Evolutionary conservation across 352 stramenopile species (phyloP), one percentile per base, ranked within the genome.

Genomic region (Plasmopara halstedii): DNA sequence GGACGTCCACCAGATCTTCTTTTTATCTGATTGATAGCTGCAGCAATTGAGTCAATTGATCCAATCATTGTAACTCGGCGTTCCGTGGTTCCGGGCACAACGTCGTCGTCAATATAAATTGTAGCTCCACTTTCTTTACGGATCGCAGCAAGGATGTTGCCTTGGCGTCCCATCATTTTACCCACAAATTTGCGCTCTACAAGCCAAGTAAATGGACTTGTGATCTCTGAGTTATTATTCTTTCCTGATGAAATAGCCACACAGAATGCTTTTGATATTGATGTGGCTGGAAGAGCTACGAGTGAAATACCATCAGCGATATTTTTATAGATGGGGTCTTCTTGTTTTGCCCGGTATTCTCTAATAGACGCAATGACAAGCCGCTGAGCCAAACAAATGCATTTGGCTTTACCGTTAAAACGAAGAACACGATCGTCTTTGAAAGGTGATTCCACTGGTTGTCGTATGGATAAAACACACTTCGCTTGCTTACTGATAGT

Each of bases 281-380:
- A 69, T 7, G 44, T 68, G 33, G 70, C 56, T 4, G 61, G 51
- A 15, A 83, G 50, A 14, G 62, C 51, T 5, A 74, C 46, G 19
- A 65, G 53, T 8, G 44, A 49, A 1, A 46, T 21, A 15, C 62
- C 56, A 2, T 45, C 14, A 9, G 40, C 56, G 19, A 88, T 48
- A 20, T 65, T 47, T 19, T 65, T 57, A 49, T 88, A 88, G 43
- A 64, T 73, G 6, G 72, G 67, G 40, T 88, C 66, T 1, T 47
- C 35, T 39, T 79, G 78, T 11, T 61, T 50, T 18, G 48, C 47
- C 25, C 68, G 62, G 48, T 68, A 69, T 8, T 58, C 58, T 5
- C 73, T 72, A 33, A 88, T 77, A 15, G 57, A 62, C 1, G 72
- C 70, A 23, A 88, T 70, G 3, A 84, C 61, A 9, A 86, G 56